phyloP scores from a whole-genome alignment of 202 grass and related monocot species.

The Alloteropsis angusta region DNA sequence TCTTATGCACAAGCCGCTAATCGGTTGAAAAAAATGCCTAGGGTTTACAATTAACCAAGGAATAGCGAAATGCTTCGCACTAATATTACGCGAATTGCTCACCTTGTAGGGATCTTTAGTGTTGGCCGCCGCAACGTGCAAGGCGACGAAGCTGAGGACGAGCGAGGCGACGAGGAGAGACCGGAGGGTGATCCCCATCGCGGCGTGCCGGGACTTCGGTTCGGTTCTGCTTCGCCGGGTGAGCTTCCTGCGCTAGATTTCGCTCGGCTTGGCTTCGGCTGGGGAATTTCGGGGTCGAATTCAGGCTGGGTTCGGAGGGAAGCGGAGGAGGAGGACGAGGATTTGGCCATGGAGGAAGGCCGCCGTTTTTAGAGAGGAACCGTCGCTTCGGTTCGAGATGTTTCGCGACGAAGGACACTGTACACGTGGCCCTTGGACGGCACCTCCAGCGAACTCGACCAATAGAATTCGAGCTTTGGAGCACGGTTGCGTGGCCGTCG shows the following conservation, averaged over 20 bases:
- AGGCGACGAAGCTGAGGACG: conserved; percentile 28
- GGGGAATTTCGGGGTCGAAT: not conserved
- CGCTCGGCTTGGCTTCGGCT: not conserved
- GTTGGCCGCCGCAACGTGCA: conserved; percentile 40
- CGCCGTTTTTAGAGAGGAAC: conserved; percentile 14
- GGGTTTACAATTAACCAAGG: not conserved
- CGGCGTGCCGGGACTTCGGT: not conserved
- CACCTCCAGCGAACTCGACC: conserved; percentile 51
- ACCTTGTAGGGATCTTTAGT: conserved; percentile 69
- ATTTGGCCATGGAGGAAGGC: conserved; percentile 6
- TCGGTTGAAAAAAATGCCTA: not conserved
- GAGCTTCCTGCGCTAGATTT: not conserved
- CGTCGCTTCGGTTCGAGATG: conserved; percentile 20
- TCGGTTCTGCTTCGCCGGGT: not conserved
- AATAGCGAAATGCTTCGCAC: not conserved
- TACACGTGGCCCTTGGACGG: conserved; percentile 33
- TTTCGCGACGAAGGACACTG: conserved; percentile 9
- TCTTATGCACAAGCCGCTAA: not conserved
- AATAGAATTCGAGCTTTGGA: conserved; percentile 49
- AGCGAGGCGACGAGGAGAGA: conserved; percentile 43
- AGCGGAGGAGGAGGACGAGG: not conserved
- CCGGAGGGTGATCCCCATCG: conserved; percentile 16
- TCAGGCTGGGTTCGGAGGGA: not conserved
- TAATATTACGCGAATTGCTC: not conserved
- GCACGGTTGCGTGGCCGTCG: conserved; percentile 23